A percentile compares a stretch with the other conserved stretches of the same genome.
Conservation (phyloP, 495 filamentous ascomycete species). For the Daldinia grandis region DNA sequence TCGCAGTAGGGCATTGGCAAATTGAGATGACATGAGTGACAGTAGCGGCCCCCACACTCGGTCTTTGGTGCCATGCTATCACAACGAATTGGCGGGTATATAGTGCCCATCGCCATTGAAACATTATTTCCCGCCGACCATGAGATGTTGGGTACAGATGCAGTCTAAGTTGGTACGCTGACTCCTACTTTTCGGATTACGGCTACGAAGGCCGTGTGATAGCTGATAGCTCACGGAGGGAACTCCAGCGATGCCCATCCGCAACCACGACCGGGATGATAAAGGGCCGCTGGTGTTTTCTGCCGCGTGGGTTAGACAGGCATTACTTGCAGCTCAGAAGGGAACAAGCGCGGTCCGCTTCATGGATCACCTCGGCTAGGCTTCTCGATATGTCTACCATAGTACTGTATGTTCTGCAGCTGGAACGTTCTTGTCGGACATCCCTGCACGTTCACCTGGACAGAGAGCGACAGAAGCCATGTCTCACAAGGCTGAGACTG, state of each 20-base stretch:
- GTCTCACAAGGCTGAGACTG: constrained; percentile 45
- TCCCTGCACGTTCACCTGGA: constrained; percentile 37
- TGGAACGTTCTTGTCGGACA: constrained; percentile 34
- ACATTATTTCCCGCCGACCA: constrained; percentile 25
- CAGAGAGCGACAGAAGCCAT: constrained; percentile 26
- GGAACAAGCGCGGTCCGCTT: constrained; percentile 33
- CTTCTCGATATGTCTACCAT: constrained; percentile 30
- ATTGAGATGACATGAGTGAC: constrained; percentile 35
- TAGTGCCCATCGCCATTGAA: constrained; percentile 32
- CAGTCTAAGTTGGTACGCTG: constrained; percentile 40
- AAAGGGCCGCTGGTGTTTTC: constrained; percentile 26
- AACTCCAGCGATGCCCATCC: constrained; percentile 21
- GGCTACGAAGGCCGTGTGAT: constrained; percentile 39
- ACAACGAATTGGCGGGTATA: constrained; percentile 38
- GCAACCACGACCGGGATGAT: constrained; percentile 23
- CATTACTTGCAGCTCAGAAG: constrained; percentile 38
- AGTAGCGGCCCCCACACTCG: constrained; percentile 30
- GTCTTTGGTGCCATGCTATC: constrained; percentile 27
- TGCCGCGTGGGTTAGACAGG: constrained; percentile 35
- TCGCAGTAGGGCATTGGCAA: constrained; percentile 33
- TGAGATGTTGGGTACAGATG: constrained; percentile 39
- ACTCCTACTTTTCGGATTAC: constrained; percentile 40
- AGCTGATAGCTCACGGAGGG: constrained; percentile 40
- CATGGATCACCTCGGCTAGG: constrained; percentile 33
- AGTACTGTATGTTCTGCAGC: constrained; percentile 38